Conservation (phyloP, 1,139 yeast genomes). For the Hansenula sp. region DNA sequence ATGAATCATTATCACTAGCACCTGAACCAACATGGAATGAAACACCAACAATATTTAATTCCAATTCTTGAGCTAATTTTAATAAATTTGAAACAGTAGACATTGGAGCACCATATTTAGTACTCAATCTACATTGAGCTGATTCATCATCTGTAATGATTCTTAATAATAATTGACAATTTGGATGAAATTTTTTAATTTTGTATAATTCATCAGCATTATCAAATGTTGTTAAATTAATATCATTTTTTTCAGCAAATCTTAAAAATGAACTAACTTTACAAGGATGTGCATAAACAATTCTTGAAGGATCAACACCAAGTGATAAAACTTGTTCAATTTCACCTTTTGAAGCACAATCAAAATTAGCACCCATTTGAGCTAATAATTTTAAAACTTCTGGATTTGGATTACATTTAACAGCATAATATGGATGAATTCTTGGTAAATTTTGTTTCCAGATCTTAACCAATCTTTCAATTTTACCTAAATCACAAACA, state of each 20-base stretch:
- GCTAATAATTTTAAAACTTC: conserved; percentile 56
- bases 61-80: conserved; percentile 56
- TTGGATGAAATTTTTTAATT: conserved; percentile 63
- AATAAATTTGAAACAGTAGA: conserved; percentile 52
- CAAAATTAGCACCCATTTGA: conserved; percentile 70
- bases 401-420: conserved; percentile 83
- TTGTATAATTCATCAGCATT: conserved; percentile 81
- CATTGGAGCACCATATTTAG: conserved; percentile 83
- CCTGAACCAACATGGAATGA: conserved; percentile 98
- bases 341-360: conserved; percentile 90
- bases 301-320: conserved; percentile 61
- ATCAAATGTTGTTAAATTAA: conserved; percentile 83
- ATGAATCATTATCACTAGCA: conserved; percentile 68
- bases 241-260: conserved; percentile 52
- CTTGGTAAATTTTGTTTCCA: conserved; percentile 70
- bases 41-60: conserved; percentile 70
- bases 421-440: conserved; percentile 84
- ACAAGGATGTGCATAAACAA: conserved; percentile 93
- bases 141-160: conserved; percentile 87
- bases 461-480: conserved; percentile 50
- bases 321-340: conserved; percentile 60
- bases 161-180: conserved; percentile 67
- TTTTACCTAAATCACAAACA: conserved; percentile 79
- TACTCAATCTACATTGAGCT: conserved; percentile 82
- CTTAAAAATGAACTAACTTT: conserved; percentile 79